Percentiles rank a stretch among this genome's conserved stretches.
phyloP scores from a whole-genome alignment of 2,329 filamentous ascomycete genomes.

The Aspergillus fructus region DNA sequence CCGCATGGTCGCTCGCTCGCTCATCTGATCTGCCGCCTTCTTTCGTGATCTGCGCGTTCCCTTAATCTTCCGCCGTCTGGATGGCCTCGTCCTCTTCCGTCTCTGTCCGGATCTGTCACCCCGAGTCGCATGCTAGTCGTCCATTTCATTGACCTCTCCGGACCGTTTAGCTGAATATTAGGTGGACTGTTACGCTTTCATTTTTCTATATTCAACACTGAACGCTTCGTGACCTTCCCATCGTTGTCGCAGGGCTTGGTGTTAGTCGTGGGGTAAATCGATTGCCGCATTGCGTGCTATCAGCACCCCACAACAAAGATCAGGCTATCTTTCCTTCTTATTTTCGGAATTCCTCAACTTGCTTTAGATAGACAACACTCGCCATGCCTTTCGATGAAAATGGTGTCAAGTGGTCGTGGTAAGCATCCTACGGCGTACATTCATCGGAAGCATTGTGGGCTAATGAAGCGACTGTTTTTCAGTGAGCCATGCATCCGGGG shows the following conservation, averaged over 20 bases:
- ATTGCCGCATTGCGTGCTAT: conserved; percentile 3
- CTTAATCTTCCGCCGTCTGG: neutral
- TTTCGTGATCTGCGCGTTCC: neutral
- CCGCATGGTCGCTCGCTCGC: neutral
- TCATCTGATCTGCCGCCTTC: neutral
- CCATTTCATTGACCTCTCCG: neutral
- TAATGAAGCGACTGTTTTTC: neutral
- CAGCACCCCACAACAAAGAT: neutral
- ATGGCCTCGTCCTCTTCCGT: neutral
- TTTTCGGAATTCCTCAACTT: neutral
- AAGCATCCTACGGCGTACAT: conserved; percentile 13
- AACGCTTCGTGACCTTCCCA: neutral
- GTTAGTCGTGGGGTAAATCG: neutral
- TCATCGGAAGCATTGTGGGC: neutral
- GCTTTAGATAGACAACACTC: neutral
- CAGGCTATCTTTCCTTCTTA: neutral
- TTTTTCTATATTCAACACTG: neutral
- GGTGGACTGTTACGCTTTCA: neutral
- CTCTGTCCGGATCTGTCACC: neutral
- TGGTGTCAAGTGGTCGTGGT: conserved; percentile 49
- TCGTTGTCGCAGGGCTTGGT: neutral
- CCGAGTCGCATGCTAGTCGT: neutral
- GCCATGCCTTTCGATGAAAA: conserved; percentile 47
- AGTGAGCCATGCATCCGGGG: conserved; percentile 51
- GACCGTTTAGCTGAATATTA: neutral